Percentiles rank a stretch among this genome's conserved stretches.
Evolutionary conservation across 2,329 filamentous ascomycete species (phyloP).

Genomic region (Phaeosphaeria sp.): DNA sequence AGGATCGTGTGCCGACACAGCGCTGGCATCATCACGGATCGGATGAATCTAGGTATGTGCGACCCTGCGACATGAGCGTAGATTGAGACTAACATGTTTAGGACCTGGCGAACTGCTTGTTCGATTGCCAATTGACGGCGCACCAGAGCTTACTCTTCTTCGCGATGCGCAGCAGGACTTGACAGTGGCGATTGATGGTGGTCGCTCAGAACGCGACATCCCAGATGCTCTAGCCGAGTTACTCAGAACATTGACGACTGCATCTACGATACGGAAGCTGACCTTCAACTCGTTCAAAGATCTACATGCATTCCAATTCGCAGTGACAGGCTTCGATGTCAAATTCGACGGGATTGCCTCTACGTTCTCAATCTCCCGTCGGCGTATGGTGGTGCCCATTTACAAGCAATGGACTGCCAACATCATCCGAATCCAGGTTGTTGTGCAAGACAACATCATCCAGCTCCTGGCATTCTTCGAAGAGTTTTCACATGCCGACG

Average conservation of each 20-base stretch:
- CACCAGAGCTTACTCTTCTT: conserved; percentile 46
- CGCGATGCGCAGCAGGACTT: conserved; percentile 79
- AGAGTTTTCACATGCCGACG: conserved; percentile 83
- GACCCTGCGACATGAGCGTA: not conserved
- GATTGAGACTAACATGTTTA: conserved; percentile 20
- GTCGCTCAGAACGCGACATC: conserved; percentile 49
- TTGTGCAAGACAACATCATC: conserved; percentile 75
- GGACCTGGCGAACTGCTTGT: conserved; percentile 55
- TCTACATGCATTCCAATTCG: conserved; percentile 79
- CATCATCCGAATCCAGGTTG: conserved; percentile 79
- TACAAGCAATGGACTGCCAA: conserved; percentile 93
- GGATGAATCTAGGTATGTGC: conserved; percentile 72
- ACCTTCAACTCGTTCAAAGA: conserved; percentile 56
- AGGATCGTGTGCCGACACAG: conserved; percentile 78
- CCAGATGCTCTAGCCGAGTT: conserved; percentile 69
- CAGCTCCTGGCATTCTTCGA: conserved; percentile 88
- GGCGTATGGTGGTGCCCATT: conserved; percentile 88
- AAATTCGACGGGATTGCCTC: conserved; percentile 63
- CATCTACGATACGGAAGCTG: conserved; percentile 74
- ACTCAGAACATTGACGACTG: conserved; percentile 63
- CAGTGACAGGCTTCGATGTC: conserved; percentile 81
- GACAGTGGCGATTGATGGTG: conserved; percentile 71
- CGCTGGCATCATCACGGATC: conserved; percentile 80
- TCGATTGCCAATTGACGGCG: conserved; percentile 51
- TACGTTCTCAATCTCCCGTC: conserved; percentile 80